These are phyloP conservation scores for Geotrichum restrictum DNA, from an alignment of 1,139 yeast genomes.

Conservation along the genomic window DNA sequence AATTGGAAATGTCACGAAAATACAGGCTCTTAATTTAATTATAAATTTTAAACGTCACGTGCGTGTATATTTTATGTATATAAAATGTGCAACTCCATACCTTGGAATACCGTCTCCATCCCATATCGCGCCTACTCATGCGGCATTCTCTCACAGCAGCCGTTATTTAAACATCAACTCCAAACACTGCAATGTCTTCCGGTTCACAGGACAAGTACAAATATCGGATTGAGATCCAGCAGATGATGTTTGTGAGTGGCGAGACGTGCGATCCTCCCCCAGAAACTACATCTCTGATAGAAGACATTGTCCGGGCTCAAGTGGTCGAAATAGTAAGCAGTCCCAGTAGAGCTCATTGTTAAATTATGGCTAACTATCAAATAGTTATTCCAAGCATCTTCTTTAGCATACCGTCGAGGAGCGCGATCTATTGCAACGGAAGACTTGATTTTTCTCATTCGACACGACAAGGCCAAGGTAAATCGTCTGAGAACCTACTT, in stretches of 20 bases:
- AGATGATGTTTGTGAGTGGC: conserved; percentile 97
- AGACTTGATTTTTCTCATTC: conserved; percentile 83
- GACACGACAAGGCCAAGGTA: conserved; percentile 94
- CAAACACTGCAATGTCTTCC: not conserved
- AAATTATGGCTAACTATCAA: not conserved
- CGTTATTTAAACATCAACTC: not conserved
- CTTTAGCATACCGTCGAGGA: conserved; percentile 74
- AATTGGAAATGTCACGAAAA: no score
- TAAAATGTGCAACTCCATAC: not conserved
- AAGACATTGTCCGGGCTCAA: conserved; percentile 92
- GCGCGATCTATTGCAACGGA: conserved; percentile 85
- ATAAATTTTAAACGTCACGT: not conserved
- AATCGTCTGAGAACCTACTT: conserved; percentile 83
- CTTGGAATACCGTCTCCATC: no score
- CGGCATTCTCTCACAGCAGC: no score
- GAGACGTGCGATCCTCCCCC: conserved; percentile 92
- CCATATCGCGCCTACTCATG: no score
- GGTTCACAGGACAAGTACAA: conserved; percentile 30
- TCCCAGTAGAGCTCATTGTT: not conserved
- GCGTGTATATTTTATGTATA: not conserved
- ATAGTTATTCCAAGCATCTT: conserved; percentile 64
- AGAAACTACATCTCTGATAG: conserved; percentile 85
- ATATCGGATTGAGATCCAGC: conserved; percentile 37
- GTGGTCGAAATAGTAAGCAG: conserved; percentile 66
- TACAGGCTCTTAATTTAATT: no score